Evolutionary conservation across 495 filamentous ascomycete species (phyloP), one percentile per base, ranked within the genome.

Genomic region (Ramalina peruviana): DNA sequence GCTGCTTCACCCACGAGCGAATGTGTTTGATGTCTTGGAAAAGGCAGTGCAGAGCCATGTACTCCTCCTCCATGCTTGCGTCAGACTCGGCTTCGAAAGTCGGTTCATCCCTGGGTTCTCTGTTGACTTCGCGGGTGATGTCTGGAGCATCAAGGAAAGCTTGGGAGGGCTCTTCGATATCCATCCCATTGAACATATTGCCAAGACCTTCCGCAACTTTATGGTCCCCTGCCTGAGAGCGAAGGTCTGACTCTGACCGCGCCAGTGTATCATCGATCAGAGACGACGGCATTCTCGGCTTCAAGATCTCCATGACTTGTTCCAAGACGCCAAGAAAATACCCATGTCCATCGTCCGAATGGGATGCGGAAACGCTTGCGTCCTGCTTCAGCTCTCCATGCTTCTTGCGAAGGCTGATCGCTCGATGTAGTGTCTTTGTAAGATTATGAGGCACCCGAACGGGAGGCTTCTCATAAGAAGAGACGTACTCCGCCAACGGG

Each of bases 311-410:
- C 2, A 54, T 56, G 13, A 65, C 62, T 21, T 54, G 40, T 25
- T 64, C 52, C 4, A 69, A 55, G 19, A 68, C 47, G 0, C 56
- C 57, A 12, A 68, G 58, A 25, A 72, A 72, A 51, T 62, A 58
- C 3, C 38, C 41, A 21, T 72, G 67, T 6, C 52, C 57, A 6
- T 56, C 25, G 48, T 69, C 62, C 6, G 46, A n/a, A 3, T 36
- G 20, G 10, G 10, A 5, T 13, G 33, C 21, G 15, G 13, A 4
- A 6, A 46, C 36, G 12, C 26, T 13, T 5, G 37, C 50, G 4
- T 27, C 25, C n/a, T 48, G 43, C 20, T 51, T 54, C 2, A 36
- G 40, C 25, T 16, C 44, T 7, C 26, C 48, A 26, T 58, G 37
- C 23, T 64, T 15, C 19, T 46, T 27, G 15, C 53, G 53, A 21